A percentile compares a stretch with the other conserved stretches of the same genome.
phyloP scores from a whole-genome alignment of 108 stramenopile genomes.

The Cylindrotheca closterium region DNA sequence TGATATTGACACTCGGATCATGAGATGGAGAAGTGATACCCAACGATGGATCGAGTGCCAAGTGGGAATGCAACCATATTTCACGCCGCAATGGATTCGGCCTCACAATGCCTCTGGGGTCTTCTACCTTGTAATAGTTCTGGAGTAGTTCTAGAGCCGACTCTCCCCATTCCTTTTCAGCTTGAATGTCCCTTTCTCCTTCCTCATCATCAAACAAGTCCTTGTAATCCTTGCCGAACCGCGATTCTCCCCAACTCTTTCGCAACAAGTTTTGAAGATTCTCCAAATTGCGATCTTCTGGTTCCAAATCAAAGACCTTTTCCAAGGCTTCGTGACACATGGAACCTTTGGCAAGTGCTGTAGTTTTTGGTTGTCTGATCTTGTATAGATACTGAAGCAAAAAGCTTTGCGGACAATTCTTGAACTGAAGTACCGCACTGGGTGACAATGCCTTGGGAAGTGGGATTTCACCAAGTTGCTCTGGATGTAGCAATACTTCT shows the following conservation, averaged over 20 bases:
- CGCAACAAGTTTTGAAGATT: slow-evolving; percentile 81
- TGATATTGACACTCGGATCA: not conserved
- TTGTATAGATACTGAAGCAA: slow-evolving; percentile 80
- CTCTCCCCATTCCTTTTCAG: slow-evolving; percentile 78
- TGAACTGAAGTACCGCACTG: slow-evolving; percentile 71
- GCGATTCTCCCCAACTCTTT: slow-evolving; percentile 51
- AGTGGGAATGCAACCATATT: slow-evolving; percentile 66
- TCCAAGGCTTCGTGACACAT: slow-evolving; percentile 83
- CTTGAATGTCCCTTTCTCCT: slow-evolving; percentile 37
- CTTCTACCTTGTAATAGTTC: slow-evolving; percentile 79
- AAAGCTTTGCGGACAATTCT: slow-evolving; percentile 84
- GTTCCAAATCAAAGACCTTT: slow-evolving; percentile 75
- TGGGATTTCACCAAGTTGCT: slow-evolving; percentile 42
- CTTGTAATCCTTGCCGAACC: slow-evolving; percentile 45
- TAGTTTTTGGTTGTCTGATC: slow-evolving; percentile 59
- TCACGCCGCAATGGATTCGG: slow-evolving; percentile 74
- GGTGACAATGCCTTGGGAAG: slow-evolving; percentile 74
- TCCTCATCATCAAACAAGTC: slow-evolving; percentile 42
- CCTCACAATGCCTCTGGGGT: slow-evolving; percentile 44
- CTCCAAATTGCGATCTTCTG: slow-evolving; percentile 63
- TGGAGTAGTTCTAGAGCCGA: slow-evolving; percentile 62
- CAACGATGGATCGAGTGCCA: slow-evolving; percentile 34
- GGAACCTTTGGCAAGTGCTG: slow-evolving; percentile 65
- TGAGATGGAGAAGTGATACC: slow-evolving; percentile 18
- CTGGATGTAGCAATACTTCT: slow-evolving; percentile 14